A percentile compares a stretch with the other conserved stretches of the same genome.
Evolutionary conservation across 148 eudicot species (phyloP).

Genomic region (Rhododendron mucronatum): DNA sequence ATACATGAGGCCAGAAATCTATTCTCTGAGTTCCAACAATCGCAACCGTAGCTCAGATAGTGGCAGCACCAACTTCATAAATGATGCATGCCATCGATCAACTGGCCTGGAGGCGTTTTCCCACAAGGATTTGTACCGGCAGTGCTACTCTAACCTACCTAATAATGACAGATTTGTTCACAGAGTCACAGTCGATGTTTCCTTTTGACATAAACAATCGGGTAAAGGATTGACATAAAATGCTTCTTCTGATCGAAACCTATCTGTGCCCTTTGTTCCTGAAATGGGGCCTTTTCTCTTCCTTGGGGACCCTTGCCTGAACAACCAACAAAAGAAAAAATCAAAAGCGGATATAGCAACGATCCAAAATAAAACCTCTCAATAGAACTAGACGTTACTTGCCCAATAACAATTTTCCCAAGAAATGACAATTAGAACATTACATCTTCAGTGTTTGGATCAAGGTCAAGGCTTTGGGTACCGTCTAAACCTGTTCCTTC

Average conservation of each 20-base stretch:
- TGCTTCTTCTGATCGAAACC: slow-evolving; percentile 89
- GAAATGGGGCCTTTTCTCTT: slow-evolving; percentile 88
- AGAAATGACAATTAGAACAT: not conserved
- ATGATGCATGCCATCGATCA: not conserved
- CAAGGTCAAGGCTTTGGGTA: not conserved
- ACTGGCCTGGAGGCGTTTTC: not conserved
- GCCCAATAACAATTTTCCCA: not conserved
- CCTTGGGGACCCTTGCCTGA: slow-evolving; percentile 92
- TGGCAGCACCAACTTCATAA: not conserved
- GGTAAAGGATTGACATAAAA: slow-evolving; percentile 94
- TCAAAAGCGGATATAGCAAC: not conserved
- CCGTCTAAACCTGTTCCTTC: not conserved
- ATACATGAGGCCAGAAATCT: not conserved
- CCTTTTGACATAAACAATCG: slow-evolving; percentile 75
- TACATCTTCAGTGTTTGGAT: not conserved
- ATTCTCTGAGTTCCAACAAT: not conserved
- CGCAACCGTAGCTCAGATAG: not conserved
- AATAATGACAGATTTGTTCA: slow-evolving; percentile 19
- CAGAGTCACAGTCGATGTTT: not conserved
- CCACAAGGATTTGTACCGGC: not conserved
- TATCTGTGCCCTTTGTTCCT: slow-evolving; percentile 89
- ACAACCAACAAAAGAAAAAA: not conserved
- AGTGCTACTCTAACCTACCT: slow-evolving; percentile 16
- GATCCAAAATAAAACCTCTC: no score
- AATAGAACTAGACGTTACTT: no score